Percentiles rank a stretch among this genome's conserved stretches.
These are phyloP conservation scores for Alternaria metachromatica DNA, from an alignment of 2,329 filamentous ascomycete species.

Conservation along the genomic window DNA sequence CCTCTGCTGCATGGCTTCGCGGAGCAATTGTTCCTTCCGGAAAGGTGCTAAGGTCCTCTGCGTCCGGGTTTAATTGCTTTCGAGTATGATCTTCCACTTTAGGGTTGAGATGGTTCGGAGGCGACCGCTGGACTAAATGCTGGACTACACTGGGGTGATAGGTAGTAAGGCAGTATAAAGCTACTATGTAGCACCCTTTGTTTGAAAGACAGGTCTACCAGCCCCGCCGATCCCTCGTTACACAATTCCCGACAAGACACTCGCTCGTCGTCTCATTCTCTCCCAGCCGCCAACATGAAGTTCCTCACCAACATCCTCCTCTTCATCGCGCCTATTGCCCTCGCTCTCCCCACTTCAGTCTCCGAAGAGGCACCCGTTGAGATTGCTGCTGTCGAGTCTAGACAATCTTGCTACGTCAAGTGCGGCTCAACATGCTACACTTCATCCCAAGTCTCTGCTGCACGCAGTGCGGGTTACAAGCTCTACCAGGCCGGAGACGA, in stretches of 20 bases:
- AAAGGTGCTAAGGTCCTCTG: conserved; percentile 6
- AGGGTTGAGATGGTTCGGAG: conserved; percentile 18
- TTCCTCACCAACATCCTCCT: conserved; percentile 27
- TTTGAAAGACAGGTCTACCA: conserved; percentile 6
- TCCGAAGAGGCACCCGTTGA: conserved; percentile 12
- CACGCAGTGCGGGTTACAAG: conserved; percentile 59
- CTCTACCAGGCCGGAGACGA: conserved; percentile 54
- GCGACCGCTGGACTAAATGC: conserved; percentile 13
- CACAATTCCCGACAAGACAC: conserved; percentile 6
- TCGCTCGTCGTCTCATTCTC: conserved; percentile 12
- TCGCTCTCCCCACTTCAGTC: conserved; percentile 28
- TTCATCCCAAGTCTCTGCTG: conserved; percentile 56
- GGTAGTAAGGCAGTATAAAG: conserved; percentile 10
- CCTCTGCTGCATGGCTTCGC: neutral
- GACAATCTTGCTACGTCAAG: conserved; percentile 55
- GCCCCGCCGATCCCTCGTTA: conserved; percentile 11
- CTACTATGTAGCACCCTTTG: neutral
- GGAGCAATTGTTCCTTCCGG: conserved; percentile 25
- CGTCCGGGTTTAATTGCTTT: conserved; percentile 20
- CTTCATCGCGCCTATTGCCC: conserved; percentile 20
- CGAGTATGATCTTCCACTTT: conserved; percentile 19
- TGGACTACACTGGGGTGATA: neutral
- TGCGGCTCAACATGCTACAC: conserved; percentile 64
- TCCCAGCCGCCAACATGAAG: conserved; percentile 19
- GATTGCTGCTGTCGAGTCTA: conserved; percentile 34